Evolutionary conservation across 306 rosid genomes (phyloP), one percentile per base, ranked within the genome.

Genomic region (Lathyrus sativus): DNA sequence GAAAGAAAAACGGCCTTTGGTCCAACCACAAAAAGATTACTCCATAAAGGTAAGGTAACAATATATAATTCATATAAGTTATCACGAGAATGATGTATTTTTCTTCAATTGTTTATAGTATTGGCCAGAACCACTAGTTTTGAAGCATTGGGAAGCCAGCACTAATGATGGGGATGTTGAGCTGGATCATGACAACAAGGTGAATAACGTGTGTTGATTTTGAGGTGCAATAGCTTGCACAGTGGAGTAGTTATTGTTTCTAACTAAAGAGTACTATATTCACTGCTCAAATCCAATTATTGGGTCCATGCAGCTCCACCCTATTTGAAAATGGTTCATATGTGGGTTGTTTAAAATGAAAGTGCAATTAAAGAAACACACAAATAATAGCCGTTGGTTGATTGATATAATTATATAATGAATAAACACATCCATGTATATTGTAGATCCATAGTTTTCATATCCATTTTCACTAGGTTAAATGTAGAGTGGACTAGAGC

Each of bases 1-100:
- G 58, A 60, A 82, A 70, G 71, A 38, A 82, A 74, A 82, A 74
- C 57, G 41, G 65, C 64, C 54, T 56, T 71, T 78, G 68, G 31
- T 51, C 41, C 76, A 73, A 14, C 71, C 76, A 68, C 45, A 19
- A 10, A 61, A 61, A 62, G 50, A 78, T 43, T 43, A 35, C 26
- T 24, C 26, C 26, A 24, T 35, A 9, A 35, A 35, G 39, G 39
- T 7, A 35, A 8, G 39, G 38, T 6, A 10, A 10, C 12, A 42
- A 42, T 42, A 42, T 42, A 42, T 42, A 10, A 37, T 37, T 37
- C 42, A 7, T 37, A 24, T 24, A 24, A 24, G 26, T 24, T 24
- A 26, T 26, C 29, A 26, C 29, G 39, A 43, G 2, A 42, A 42
- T 42, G 12, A 42, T 11, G n/a, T 42, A 9, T 9, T 42, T 50